phyloP scores from a whole-genome alignment of 2,329 filamentous ascomycete genomes.

The Remersonia thermophila region DNA sequence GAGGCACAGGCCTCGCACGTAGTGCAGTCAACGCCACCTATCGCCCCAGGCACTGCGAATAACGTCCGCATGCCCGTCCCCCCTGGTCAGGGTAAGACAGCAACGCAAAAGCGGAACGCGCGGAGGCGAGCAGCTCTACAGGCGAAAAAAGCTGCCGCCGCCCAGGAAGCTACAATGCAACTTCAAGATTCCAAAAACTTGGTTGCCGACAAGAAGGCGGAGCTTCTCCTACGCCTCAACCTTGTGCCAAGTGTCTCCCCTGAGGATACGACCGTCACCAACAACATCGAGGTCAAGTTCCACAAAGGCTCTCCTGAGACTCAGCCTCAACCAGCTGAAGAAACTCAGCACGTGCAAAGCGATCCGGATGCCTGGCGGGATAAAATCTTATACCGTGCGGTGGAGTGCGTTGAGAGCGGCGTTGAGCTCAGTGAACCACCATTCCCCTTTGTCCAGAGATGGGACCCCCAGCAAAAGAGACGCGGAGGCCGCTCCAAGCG shows the following conservation, averaged over 20 bases:
- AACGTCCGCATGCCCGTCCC: constrained; percentile 3
- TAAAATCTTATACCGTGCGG: constrained; percentile 62
- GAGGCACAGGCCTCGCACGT: not conserved
- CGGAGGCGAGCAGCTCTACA: constrained; percentile 28
- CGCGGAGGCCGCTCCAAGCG: constrained; percentile 39
- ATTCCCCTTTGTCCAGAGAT: constrained; percentile 81
- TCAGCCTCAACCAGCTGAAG: constrained; percentile 16
- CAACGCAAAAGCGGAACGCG: constrained; percentile 40
- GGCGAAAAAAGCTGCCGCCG: constrained; percentile 7
- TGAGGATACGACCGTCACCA: not conserved
- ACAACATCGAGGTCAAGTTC: constrained; percentile 23
- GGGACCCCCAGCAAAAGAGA: constrained; percentile 61
- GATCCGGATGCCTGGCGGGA: constrained; percentile 57
- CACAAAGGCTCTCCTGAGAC: constrained; percentile 12
- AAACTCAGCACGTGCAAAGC: constrained; percentile 23
- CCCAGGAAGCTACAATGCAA: not conserved
- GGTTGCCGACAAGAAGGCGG: constrained; percentile 27
- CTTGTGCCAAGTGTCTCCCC: not conserved
- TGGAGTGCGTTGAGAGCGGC: constrained; percentile 68
- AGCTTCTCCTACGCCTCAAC: constrained; percentile 22
- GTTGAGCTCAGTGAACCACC: constrained; percentile 62
- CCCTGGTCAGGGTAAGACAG: constrained; percentile 23
- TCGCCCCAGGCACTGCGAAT: too few species aligned
- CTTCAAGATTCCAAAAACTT: not conserved
- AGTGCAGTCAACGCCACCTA: too few species aligned